phyloP scores from a whole-genome alignment of 768 basidiomycete species.

The Hypholoma sublateritium region DNA sequence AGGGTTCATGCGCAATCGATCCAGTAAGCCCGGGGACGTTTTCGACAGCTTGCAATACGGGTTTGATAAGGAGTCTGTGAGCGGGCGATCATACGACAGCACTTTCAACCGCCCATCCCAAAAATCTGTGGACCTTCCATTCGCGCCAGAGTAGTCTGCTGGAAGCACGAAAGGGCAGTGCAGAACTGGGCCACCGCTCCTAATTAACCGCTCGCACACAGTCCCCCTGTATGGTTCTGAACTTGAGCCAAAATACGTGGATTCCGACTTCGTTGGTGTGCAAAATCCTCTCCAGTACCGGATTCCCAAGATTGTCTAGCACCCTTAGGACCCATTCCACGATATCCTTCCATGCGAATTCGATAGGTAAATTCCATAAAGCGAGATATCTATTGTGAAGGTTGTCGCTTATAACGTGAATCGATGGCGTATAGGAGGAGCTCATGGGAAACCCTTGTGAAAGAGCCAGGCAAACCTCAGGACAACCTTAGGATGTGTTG shows the following conservation, averaged over 20 bases:
- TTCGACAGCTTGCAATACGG: neutral
- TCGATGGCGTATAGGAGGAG: too few relatives aligned
- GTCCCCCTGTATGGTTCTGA: neutral
- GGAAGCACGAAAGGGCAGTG: neutral
- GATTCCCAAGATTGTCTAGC: neutral
- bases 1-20: neutral
- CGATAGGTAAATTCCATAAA: neutral
- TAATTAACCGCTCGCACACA: neutral
- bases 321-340: neutral
- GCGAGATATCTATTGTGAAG: neutral
- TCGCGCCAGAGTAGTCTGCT: neutral
- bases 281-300: neutral
- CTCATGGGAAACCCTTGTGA: too few relatives aligned
- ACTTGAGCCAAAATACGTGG: neutral
- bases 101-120: neutral
- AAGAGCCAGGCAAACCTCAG: too few relatives aligned
- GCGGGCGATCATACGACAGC: neutral
- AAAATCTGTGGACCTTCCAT: neutral
- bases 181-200: neutral
- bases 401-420: neutral
- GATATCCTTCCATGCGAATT: neutral
- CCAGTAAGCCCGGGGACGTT: neutral
- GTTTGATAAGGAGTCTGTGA: neutral
- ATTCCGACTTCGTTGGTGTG: neutral
- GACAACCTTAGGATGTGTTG: too few relatives aligned